A percentile compares a stretch with the other conserved stretches of the same genome.
Evolutionary conservation across 139 green algal genomes (phyloP).

Genomic region (Spirogloea muscicola): DNA sequence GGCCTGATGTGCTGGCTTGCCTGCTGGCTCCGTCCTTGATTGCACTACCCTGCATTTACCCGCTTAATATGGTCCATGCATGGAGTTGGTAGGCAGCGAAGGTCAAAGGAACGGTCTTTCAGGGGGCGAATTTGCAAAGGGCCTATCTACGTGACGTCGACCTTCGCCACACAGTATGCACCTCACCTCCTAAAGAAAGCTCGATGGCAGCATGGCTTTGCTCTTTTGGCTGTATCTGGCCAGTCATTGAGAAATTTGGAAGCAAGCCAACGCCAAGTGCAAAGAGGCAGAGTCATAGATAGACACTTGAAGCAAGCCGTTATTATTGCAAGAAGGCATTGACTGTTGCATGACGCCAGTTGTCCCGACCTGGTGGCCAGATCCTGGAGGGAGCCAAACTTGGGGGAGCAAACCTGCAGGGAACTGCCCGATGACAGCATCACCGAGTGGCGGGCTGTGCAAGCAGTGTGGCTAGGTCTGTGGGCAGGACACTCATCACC

Average conservation of each 20-base stretch:
- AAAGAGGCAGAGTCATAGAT: background rate
- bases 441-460: too few species aligned
- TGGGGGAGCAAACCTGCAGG: constrained; percentile 25
- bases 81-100: constrained; percentile 10
- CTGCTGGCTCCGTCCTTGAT: background rate
- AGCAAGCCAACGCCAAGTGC: background rate
- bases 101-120: constrained; percentile 16
- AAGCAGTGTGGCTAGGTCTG: too few species aligned
- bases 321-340: background rate
- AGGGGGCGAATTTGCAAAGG: constrained; percentile 19
- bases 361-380: background rate
- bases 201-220: too few species aligned
- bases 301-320: background rate
- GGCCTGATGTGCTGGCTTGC: background rate
- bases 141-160: constrained; percentile 35
- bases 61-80: background rate
- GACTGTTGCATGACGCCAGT: background rate
- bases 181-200: background rate
- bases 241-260: background rate
- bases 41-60: background rate
- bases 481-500: too few species aligned
- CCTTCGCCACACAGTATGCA: constrained; percentile 28
- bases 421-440: too few species aligned
- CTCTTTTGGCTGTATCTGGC: too few species aligned
- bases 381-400: constrained; percentile 28